Evolutionary conservation across 768 basidiomycete genomes (phyloP).

Genomic region (Boletus rubescentipes): DNA sequence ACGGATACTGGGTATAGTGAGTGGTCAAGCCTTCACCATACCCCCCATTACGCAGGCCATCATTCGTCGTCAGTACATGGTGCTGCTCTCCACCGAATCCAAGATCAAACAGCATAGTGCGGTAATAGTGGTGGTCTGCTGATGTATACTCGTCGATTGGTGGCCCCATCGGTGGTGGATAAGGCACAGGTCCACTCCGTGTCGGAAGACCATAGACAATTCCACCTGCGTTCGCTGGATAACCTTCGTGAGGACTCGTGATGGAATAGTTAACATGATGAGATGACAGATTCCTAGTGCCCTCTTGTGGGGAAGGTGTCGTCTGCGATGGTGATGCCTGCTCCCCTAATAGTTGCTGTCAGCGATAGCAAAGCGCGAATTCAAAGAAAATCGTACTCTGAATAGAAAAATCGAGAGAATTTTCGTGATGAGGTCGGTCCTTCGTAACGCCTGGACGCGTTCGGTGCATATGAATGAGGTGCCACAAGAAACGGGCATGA

Average conservation of each 20-base stretch:
- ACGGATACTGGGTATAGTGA: conserved; percentile 35
- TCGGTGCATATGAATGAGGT: conserved; percentile 62
- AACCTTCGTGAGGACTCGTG: conserved; percentile 19
- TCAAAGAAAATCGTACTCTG: conserved; percentile 41
- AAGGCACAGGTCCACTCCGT: conserved; percentile 16
- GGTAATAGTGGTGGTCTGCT: conserved; percentile 70
- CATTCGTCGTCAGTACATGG: conserved; percentile 18
- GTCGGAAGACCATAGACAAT: conserved; percentile 12
- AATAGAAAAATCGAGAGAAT: conserved; percentile 55
- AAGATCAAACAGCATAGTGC: conserved; percentile 72
- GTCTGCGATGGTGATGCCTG: conserved; percentile 23
- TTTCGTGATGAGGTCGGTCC: conserved; percentile 37
- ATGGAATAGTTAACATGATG: conserved; percentile 19
- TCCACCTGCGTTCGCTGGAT: conserved; percentile 11
- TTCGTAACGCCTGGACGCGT: conserved; percentile 43
- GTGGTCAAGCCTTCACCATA: conserved; percentile 38
- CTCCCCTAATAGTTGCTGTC: conserved; percentile 18
- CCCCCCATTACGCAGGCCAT: conserved; percentile 23
- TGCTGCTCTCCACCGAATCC: conserved; percentile 54
- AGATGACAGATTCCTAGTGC: conserved; percentile 8
- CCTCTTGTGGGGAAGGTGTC: conserved; percentile 23
- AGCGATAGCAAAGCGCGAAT: conserved; percentile 3
- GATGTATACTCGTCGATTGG: conserved; percentile 29
- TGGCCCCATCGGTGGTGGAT: conserved; percentile 36
- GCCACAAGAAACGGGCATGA: conserved; percentile 77